A percentile compares a stretch with the other conserved stretches of the same genome.
Evolutionary conservation across 2,329 filamentous ascomycete genomes (phyloP).

Genomic region (Pseudogymnoascus sp.): DNA sequence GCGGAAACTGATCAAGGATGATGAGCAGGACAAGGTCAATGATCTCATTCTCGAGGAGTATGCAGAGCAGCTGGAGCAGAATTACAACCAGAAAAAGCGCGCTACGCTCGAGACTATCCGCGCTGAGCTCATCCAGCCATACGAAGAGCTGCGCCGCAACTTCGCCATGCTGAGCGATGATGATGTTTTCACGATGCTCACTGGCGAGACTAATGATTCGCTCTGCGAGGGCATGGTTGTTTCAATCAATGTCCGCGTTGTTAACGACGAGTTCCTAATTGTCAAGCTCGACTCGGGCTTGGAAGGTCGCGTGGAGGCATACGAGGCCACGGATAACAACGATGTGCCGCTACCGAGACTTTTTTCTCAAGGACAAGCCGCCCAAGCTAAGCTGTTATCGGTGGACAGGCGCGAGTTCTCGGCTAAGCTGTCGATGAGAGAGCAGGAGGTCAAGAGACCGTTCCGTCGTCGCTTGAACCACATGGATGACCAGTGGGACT

Average conservation of each 20-base stretch:
- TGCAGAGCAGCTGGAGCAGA: constrained; percentile 85
- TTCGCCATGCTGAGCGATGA: constrained; percentile 63
- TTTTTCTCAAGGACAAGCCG: constrained; percentile 71
- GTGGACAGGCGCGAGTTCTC: constrained; percentile 80
- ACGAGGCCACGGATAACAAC: constrained; percentile 68
- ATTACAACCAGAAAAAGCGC: constrained; percentile 89
- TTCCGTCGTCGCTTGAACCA: constrained; percentile 63
- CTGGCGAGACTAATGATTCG: constrained; percentile 80
- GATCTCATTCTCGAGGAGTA: constrained; percentile 95
- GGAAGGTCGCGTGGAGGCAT: constrained; percentile 75
- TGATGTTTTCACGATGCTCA: constrained; percentile 93
- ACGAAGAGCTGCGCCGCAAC: constrained; percentile 82
- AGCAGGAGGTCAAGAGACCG: constrained; percentile 68
- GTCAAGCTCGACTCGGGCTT: constrained; percentile 90
- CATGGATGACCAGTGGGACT: constrained; percentile 78
- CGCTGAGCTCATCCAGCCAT: constrained; percentile 83
- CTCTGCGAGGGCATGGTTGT: constrained; percentile 87
- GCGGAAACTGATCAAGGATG: constrained; percentile 87
- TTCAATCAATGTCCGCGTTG: constrained; percentile 76
- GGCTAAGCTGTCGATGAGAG: constrained; percentile 74
- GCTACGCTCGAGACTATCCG: constrained; percentile 94
- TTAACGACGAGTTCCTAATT: constrained; percentile 87
- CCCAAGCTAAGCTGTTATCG: constrained; percentile 79
- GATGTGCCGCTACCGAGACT: constrained; percentile 61
- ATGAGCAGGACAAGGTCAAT: constrained; percentile 89